Evolutionary conservation across 2,329 filamentous ascomycete genomes (phyloP).

Genomic region (Blumeriella jaapii): DNA sequence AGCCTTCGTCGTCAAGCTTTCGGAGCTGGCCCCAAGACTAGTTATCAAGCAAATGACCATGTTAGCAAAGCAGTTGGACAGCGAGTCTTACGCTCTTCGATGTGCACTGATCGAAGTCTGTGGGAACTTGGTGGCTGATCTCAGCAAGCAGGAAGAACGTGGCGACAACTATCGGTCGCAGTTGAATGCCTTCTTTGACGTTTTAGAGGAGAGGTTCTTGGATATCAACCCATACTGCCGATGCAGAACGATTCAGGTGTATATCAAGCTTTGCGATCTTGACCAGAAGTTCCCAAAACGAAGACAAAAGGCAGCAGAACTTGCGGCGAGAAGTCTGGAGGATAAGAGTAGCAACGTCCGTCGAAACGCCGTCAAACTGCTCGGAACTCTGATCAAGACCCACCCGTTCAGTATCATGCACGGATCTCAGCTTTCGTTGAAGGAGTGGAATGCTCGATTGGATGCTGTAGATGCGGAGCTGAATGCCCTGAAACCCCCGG

Average conservation of each 20-base stretch:
- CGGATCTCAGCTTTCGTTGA: conserved; percentile 70
- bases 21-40: conserved; percentile 78
- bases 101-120: conserved; percentile 95
- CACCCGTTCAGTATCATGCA: conserved; percentile 92
- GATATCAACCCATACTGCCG: conserved; percentile 96
- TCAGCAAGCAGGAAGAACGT: conserved; percentile 83
- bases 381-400: conserved; percentile 79
- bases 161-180: conserved; percentile 91
- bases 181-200: conserved; percentile 93
- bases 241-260: conserved; percentile 85
- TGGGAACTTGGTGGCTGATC: conserved; percentile 83
- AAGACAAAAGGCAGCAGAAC: conserved; percentile 73
- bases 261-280: conserved; percentile 82
- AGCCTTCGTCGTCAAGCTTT: conserved; percentile 83
- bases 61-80: conserved; percentile 87
- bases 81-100: conserved; percentile 90
- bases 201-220: conserved; percentile 88
- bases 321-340: conserved; percentile 80
- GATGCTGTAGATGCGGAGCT: conserved; percentile 77
- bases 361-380: conserved; percentile 85
- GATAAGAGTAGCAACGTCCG: conserved; percentile 98
- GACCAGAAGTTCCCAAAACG: conserved; percentile 93
- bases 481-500: conserved; percentile 68
- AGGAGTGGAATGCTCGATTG: conserved; percentile 75
- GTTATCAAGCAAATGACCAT: conserved; percentile 98